A percentile compares a stretch with the other conserved stretches of the same genome.
These are phyloP conservation scores for Hypsizygus marmoreus DNA, from an alignment of 768 basidiomycete genomes.

Conservation along the genomic window DNA sequence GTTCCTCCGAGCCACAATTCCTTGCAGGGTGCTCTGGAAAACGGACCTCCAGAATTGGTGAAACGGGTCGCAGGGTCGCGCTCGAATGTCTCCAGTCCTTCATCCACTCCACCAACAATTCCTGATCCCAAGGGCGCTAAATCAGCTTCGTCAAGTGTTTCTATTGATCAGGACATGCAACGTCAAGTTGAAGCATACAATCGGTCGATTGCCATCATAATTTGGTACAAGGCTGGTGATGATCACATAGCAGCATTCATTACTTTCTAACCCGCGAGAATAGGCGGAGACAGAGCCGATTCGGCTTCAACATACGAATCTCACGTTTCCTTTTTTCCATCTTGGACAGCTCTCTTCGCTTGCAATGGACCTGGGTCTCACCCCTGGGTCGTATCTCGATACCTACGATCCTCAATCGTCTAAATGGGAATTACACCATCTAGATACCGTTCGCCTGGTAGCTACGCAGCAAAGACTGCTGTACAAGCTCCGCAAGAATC, in stretches of 20 bases:
- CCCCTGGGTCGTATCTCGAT: slow-evolving; percentile 56
- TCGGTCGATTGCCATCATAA: slow-evolving; percentile 63
- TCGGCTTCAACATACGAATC: slow-evolving; percentile 55
- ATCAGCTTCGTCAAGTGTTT: not conserved
- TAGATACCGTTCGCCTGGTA: slow-evolving; percentile 59
- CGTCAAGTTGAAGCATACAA: slow-evolving; percentile 45
- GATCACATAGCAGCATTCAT: not conserved
- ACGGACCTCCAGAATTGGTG: slow-evolving; percentile 7
- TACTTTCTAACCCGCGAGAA: not conserved
- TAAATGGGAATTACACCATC: slow-evolving; percentile 70
- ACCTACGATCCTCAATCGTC: slow-evolving; percentile 53
- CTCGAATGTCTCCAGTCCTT: too few relatives aligned
- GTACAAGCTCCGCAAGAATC: slow-evolving; percentile 59
- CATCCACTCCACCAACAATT: slow-evolving; percentile 8
- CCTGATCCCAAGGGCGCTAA: not conserved
- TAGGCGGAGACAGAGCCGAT: slow-evolving; percentile 57
- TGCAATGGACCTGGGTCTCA: slow-evolving; percentile 56
- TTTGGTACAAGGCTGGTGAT: slow-evolving; percentile 67
- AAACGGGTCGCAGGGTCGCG: too few relatives aligned
- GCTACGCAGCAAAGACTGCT: slow-evolving; percentile 61
- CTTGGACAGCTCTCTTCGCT: slow-evolving; percentile 54
- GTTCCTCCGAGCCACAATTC: slow-evolving; percentile 13
- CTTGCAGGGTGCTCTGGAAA: slow-evolving; percentile 15
- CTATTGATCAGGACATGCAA: slow-evolving; percentile 35
- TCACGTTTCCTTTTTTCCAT: slow-evolving; percentile 68